Evolutionary conservation across 2,329 filamentous ascomycete genomes (phyloP), one percentile per base, ranked within the genome.

Genomic region (Hyphodiscus sp.): DNA sequence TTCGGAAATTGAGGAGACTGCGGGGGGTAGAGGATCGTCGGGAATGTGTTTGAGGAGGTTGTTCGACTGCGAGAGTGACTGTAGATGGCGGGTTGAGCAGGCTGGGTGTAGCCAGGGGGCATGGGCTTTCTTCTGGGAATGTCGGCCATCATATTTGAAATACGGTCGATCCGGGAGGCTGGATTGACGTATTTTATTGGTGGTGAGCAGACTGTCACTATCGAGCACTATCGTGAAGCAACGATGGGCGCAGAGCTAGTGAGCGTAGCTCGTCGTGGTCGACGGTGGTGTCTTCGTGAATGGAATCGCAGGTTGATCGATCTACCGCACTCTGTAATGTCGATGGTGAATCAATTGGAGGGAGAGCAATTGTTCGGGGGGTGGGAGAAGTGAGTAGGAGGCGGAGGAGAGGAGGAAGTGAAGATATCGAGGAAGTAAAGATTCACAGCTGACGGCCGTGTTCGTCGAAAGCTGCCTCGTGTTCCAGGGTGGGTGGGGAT

Each of bases 1-100:
- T 49, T 47, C 56, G 64, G 52, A 58, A 67, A 52, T 51, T 56
- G 50, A 16, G 44, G 45, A 4, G n/a, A 16, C 23, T 47, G 45
- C 20, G 51, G 57, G 47, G 61, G 55, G 42, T 61, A 60, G 19
- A 54, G 42, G 26, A 56, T 52, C 13, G 58, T 55, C 20, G 65
- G 61, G 41, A 65, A 64, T 30, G 56, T 61, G 50, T 55, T 65
- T 13, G 66, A 67, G 15, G 72, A 74, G 7, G 70, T 70, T 3
- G 72, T 73, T 45, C 72, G 68, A 53, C 63, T 70, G 30, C 71
- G 70, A 56, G 53, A 58, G 38, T 65, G 63, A 16, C 51, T 50
- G 47, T 64, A 64, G 18, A 58, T 51, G 38, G 58, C 54, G 41
- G 42, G 29, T 44, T 59, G 56, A n/a, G 54, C 55, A 48, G 51